Base-by-base conservation (phyloP, 1,139 yeast genomes). In the Kodamaea ohmeri region DNA sequence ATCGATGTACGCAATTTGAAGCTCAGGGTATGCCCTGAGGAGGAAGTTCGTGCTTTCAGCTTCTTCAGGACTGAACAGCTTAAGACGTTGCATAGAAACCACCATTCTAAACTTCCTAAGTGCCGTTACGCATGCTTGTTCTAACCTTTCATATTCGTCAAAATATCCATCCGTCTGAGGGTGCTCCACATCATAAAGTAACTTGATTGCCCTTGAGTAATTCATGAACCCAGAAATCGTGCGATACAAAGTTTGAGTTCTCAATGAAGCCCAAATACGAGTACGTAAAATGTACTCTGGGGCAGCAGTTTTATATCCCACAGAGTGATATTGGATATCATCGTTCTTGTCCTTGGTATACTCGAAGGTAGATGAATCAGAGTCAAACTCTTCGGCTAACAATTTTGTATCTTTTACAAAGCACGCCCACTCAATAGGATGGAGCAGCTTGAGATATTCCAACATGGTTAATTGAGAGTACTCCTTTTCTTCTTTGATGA, bases 161-260 rank as follows among this genome's bases (percentile, higher is more conserved):
- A 41, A 44, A 9, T 33, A 32, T 9, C 35, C 44, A 8, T 35
- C 40, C 3, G 26, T 26, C 4, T 40, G 43, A 8, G 40, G 40
- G 36, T 54, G 64, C 44, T 76, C 81, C 12, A 73, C 64, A 32
- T 73, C 73, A 50, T 60, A 68, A 17, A 76, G 51, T 8, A 74
- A 53, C 42, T 74, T 76, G 3, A 76, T 65, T 0, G 80, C 80
- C 14, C 75, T 56, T 6, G 76, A 67, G 47, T 76, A 76, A 48
- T 76, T 75, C 80, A 75, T 75, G 45, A 76, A 76, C 1, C 81
- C 81, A 1, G 79, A 65, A 13, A 76, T 64, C 1, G 81, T 76
- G 37, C 81, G 61, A 45, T 71, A 76, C 16, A 76, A 56, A 0
- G 82, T 76, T 50, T 76, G 82, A 2, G 78, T 65, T 48, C 81